Base-by-base conservation (phyloP, 2,329 filamentous ascomycete species). In the Neonectria hederae region DNA sequence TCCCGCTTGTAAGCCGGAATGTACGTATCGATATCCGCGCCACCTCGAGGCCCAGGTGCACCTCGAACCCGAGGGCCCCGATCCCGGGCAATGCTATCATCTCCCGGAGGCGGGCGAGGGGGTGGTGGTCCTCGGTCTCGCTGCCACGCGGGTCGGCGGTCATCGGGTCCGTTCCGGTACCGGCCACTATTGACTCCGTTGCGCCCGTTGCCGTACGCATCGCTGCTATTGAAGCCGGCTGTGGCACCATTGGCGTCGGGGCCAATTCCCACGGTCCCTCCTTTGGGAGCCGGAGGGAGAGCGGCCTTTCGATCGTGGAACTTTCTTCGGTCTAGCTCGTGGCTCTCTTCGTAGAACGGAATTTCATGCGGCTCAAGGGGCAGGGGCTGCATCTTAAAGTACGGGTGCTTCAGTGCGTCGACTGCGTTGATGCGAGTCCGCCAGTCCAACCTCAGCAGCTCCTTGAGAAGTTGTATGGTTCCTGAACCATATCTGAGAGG, bases 301-400 rank as follows among this genome's bases (percentile, higher is more conserved):
- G 90, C 91, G 22, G 91, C 91, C 75, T 93, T 93, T 74, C 96
- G 91, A 63, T 94, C 92, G 69, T 97, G 91, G 72, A 94, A 95
- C 79, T 95, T 97, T 76, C 94, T 89, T 54, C 95, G 88, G 76
- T 99, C 96, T n/a, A 98, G 84, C 78, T 99, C 96, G 79, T 99
- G 96, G 48, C 94, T 97, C 74, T 97, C 95, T 76, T 97, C 93
- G 74, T 97, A 98, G 17, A 83, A 87, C 2, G 96, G 96, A n/a
- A 99, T 86, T 54, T 98, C 94, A 68, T 91, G 90, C 1, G 96
- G 93, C 59, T 87, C 87, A 42, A 94, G 89, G 9, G 96, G 96
- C 5, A 91, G 83, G 4, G 96, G 96, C 1, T 86, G 80, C 61
- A 88, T 91, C 66, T 88, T 90, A 82, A 99, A 98, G 79, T 97